These are phyloP conservation scores for Pichia deserticola DNA, from an alignment of 805 yeast species.

Conservation along the genomic window DNA sequence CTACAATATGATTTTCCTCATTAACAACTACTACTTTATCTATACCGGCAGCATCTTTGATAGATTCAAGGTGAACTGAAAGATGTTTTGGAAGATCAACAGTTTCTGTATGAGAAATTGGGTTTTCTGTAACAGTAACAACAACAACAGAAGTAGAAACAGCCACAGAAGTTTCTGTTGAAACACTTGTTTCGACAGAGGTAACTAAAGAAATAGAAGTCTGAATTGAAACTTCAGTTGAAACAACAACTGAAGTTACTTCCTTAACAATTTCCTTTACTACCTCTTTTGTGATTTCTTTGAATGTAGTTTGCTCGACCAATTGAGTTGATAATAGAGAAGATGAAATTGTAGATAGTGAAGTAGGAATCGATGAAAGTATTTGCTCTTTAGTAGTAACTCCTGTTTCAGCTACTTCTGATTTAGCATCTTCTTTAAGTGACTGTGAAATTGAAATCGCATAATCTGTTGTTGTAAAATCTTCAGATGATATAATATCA, in stretches of 20 bases:
- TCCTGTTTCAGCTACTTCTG: background rate
- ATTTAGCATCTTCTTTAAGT: no score
- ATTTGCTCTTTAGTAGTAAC: background rate
- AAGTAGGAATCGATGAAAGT: background rate
- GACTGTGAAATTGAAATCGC: background rate
- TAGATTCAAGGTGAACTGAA: background rate
- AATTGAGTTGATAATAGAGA: background rate
- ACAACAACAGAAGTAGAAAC: conserved; percentile 1
- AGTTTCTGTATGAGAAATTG: background rate
- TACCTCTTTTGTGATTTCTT: conserved; percentile 8
- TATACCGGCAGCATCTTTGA: background rate
- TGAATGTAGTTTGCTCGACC: background rate
- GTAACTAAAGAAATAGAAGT: conserved; percentile 5
- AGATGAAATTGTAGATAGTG: background rate
- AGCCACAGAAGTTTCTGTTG: background rate
- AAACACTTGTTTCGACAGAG: conserved; percentile 5
- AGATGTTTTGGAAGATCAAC: background rate
- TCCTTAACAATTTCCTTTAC: conserved; percentile 10
- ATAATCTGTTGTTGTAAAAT: background rate
- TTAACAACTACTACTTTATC: background rate
- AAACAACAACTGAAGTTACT: conserved; percentile 3
- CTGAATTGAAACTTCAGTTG: conserved; percentile 8
- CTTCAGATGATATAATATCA: conserved; percentile 5
- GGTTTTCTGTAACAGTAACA: background rate
- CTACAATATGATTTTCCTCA: background rate